phyloP scores from a whole-genome alignment of 2,329 filamentous ascomycete species.

The Fusarium sublunatum region DNA sequence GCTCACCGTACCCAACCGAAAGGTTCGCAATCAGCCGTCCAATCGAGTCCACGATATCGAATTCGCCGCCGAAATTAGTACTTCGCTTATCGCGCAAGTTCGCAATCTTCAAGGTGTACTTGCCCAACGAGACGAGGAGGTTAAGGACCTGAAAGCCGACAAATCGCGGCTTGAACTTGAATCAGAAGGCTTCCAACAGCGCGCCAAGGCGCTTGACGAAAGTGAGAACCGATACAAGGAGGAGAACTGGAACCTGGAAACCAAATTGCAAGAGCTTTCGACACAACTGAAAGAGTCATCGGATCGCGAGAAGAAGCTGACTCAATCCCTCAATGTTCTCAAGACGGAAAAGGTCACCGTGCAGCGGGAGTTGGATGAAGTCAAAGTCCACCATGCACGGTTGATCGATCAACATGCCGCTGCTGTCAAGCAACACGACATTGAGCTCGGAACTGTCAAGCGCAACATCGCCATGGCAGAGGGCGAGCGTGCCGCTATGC shows the following conservation, averaged over 20 bases:
- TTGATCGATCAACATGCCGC: slow-evolving; percentile 83
- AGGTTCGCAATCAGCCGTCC: slow-evolving; percentile 88
- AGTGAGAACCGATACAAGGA: slow-evolving; percentile 97
- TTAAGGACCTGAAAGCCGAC: slow-evolving; percentile 79
- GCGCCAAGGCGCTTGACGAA: slow-evolving; percentile 86
- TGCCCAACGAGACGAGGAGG: slow-evolving; percentile 85
- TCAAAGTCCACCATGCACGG: slow-evolving; percentile 82
- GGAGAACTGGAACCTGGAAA: slow-evolving; percentile 98
- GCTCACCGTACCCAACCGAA: slow-evolving; percentile 85
- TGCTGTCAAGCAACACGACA: slow-evolving; percentile 84
- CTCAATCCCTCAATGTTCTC: slow-evolving; percentile 74
- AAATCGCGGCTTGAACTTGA: slow-evolving; percentile 86
- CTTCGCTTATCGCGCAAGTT: slow-evolving; percentile 91
- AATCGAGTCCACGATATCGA: slow-evolving; percentile 95
- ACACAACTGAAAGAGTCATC: slow-evolving; percentile 78
- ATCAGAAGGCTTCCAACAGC: slow-evolving; percentile 80
- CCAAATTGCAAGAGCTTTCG: slow-evolving; percentile 85
- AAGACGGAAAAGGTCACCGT: slow-evolving; percentile 79
- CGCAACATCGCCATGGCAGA: slow-evolving; percentile 83
- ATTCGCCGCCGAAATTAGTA: slow-evolving; percentile 98
- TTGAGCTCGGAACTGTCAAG: slow-evolving; percentile 85
- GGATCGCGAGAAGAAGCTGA: slow-evolving; percentile 86
- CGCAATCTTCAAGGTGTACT: slow-evolving; percentile 88
- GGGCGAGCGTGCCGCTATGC: slow-evolving; percentile 79
- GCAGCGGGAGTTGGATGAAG: slow-evolving; percentile 90